Evolutionary conservation across 2,329 filamentous ascomycete species (phyloP), one percentile per base, ranked within the genome.

Genomic region (Gnomoniopsis sp.): DNA sequence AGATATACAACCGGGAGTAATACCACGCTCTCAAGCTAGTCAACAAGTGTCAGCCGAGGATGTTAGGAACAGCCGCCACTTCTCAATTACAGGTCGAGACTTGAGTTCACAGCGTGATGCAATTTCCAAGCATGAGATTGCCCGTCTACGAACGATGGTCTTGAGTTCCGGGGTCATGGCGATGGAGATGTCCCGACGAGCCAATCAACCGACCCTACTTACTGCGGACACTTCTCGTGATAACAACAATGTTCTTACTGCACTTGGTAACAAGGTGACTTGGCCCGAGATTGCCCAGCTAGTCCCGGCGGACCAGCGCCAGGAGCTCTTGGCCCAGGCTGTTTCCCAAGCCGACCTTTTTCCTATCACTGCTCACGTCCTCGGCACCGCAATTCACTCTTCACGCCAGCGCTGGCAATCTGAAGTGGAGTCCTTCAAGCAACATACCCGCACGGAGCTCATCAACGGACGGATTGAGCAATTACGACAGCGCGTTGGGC

Each of bases 121-220:
- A 12, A 71, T 89, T 33, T 86, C 81, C 11, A 85, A 82, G 65
- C 84, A 84, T n/a, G 93, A 97, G 65, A 82, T 96, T 55, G 89
- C 89, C 17, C 87, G 91, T n/a, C 81, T 93, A 2, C 83, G 86
- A 58, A 84, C 91, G 0, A 79, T 96, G 10, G 83, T 96, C 44
- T 78, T 96, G 22, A 89, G 88, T 63, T 91, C 91, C 0, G 93
- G 92, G n/a, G 87, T 97, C 68, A 96, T 96, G 74, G 93, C 93
- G 0, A 87, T 87, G 67, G 90, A 95, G 68, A 90, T 97, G 56
- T 80, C 81, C 30, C 82, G 86, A 3, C 84, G 88, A 49, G 86
- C 88, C 3, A 74, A 87, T 48, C 77, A 79, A 38, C 69, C 71
- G 11, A 73, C 72, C 51, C 69, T 73, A 19, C 70, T 78, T 0